Base-by-base conservation (phyloP, 2,329 filamentous ascomycete genomes). In the Ophiostoma montium region DNA sequence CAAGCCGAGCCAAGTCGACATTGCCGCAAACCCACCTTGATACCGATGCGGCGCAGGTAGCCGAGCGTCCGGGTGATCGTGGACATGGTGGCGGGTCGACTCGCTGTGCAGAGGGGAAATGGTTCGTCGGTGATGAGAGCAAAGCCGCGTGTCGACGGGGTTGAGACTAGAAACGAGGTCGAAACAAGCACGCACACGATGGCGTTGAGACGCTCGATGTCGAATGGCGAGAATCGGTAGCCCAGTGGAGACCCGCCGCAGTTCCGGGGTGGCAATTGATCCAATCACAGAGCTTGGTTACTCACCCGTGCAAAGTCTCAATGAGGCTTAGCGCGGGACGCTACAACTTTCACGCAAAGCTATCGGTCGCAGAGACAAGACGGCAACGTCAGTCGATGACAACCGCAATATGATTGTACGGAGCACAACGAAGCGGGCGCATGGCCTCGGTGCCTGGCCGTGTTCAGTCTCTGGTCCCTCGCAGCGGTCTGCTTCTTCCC, bases 11-110 rank as follows among this genome's bases (percentile, higher is more conserved):
- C 10, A 16, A n/a, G 23, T 35, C 39, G 16, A 43, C 38, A 21
- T 15, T 30, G 27, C 4, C n/a, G n/a, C 31, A 46, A 23, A 50
- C 49, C 21, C 67, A 88, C 88, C 82, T 89, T 94, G 62, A 95
- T 62, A 49, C 92, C 92, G 64, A 94, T 79, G 70, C 79, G 82
- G 72, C 87, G 82, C 63, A 95, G 65, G 67, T 95, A 94, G 67
- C 81, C 76, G 62, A 95, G 68, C 23, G 90, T 95, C 69, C 92
- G 83, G 57, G 81, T 68, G 60, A 95, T 71, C 53, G 87, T 95
- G 73, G 92, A 96, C 92, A 98, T 98, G 55, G 54, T 54, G 44
- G 9, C n/a, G 16, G 23, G 23, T 27, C 23, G 23, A n/a, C n/a
- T 27, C 5, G 23, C 4, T 27, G 23, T 27, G 23, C 23, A 27